Base-by-base conservation (phyloP, 208 protist genomes). In the Leishmania tropica region DNA sequence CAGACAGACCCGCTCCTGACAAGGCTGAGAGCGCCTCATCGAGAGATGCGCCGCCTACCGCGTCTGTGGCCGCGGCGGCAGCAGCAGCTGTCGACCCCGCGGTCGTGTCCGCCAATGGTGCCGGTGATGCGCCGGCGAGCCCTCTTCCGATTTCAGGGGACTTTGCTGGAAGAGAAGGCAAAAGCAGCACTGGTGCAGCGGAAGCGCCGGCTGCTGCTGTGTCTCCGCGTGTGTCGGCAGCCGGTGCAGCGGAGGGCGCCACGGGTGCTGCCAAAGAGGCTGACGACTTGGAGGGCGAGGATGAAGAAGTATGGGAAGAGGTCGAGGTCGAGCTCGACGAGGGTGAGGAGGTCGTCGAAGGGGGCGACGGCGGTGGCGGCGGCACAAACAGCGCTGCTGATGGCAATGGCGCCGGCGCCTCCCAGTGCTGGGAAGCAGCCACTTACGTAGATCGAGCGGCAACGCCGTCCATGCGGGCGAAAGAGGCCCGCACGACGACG, bases 261-360 rank as follows among this genome's bases (percentile, higher is more conserved):
- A 7, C 51, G 6, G 73, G 35, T 24, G 75, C 40, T 2, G 0
- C 19, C 51, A 40, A 37, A 15, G 42, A 31, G 62, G 28, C 54
- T 2, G 35, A 31, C 37, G 40, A 68, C 75, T 24, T 28, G 60
- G 40, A 13, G 47, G 58, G 13, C 47, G 31, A 40, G 19, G 74
- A 70, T 28, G 54, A 47, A 17, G 56, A 65, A 17, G 81, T 37
- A 8, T 71, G 31, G 35, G 80, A 78, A 28, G 79, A 81, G 76
- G 75, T 71, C 28, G 84, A 87, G 76, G 71, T 79, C 31, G 83
- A 78, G n/a, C 76, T 81, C 42, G 79, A 75, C 37, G 83, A 77
- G 56, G 72, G 58, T 31, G 80, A 48, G 35, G 78, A 65, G n/a
- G 53, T 31, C 17, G 78, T 47, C 31, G 67, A 60, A n/a, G 51